Evolutionary conservation across 306 rosid species (phyloP).

Genomic region (Rosa rugosa): DNA sequence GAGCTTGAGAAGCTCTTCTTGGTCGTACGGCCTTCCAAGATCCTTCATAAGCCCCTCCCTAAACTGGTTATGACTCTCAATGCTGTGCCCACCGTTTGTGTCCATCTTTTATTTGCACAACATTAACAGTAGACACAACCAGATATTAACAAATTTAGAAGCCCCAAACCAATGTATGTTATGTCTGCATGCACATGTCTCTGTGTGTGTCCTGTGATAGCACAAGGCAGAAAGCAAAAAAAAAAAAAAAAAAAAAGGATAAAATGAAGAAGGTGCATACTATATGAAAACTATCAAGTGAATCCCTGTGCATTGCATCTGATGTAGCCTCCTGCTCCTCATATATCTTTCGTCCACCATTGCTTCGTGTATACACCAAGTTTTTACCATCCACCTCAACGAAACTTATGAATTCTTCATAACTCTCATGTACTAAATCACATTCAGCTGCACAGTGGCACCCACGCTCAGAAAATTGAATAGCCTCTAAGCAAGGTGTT

Average conservation of each 20-base stretch:
- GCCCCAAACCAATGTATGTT: not conserved
- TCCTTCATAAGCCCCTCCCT: slow-evolving; percentile 51
- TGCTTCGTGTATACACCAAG: slow-evolving; percentile 1
- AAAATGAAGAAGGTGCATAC: slow-evolving; percentile 39
- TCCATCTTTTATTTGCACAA: slow-evolving; percentile 32
- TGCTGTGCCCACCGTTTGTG: slow-evolving; percentile 9
- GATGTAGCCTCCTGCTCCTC: slow-evolving; percentile 28
- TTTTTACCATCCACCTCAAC: slow-evolving; percentile 16
- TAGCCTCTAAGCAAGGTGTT: not conserved
- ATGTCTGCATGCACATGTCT: not conserved
- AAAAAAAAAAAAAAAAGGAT: not conserved
- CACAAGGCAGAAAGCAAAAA: slow-evolving; percentile 13
- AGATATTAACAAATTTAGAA: not conserved
- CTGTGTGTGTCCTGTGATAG: not conserved
- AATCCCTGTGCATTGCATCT: slow-evolving; percentile 27
- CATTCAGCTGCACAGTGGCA: slow-evolving; percentile 6
- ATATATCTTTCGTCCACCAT: slow-evolving; percentile 16
- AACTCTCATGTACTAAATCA: slow-evolving; percentile 33
- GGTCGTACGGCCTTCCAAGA: slow-evolving; percentile 57
- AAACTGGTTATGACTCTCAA: slow-evolving; percentile 35
- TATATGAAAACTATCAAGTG: slow-evolving; percentile 23
- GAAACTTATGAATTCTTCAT: slow-evolving; percentile 25
- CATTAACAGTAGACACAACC: slow-evolving; percentile 27
- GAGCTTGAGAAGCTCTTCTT: slow-evolving; percentile 26
- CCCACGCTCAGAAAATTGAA: slow-evolving; percentile 1